Percentiles rank a stretch among this genome's conserved stretches.
Evolutionary conservation across 2,329 filamentous ascomycete genomes (phyloP).

Genomic region (Talaromyces amestolkiae): DNA sequence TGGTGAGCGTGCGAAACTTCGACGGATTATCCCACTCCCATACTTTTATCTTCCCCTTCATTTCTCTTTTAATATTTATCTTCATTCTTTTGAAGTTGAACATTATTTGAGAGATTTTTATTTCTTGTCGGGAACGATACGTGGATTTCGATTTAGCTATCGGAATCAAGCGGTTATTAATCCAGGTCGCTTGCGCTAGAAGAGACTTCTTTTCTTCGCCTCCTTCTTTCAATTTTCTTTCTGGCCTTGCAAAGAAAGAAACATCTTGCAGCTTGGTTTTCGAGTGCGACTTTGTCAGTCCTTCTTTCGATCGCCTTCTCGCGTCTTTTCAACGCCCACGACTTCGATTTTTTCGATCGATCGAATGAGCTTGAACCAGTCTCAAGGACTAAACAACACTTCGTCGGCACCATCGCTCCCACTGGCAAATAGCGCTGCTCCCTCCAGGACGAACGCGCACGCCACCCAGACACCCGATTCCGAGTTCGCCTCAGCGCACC

Average conservation of each 20-base stretch:
- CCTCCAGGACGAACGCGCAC: conserved; percentile 59
- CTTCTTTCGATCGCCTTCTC: conserved; percentile 18
- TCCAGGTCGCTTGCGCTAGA: conserved; percentile 3
- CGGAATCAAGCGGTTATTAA: neutral
- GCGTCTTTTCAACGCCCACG: conserved; percentile 30
- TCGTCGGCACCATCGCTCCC: conserved; percentile 37
- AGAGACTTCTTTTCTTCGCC: neutral
- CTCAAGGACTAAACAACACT: conserved; percentile 48
- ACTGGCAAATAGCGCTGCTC: conserved; percentile 48
- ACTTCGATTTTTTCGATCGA: conserved; percentile 27
- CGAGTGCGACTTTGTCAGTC: neutral
- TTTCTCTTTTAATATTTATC: conserved; percentile 6
- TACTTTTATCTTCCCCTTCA: neutral
- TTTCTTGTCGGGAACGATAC: neutral
- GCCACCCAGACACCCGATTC: conserved; percentile 59
- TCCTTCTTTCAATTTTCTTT: conserved; percentile 6
- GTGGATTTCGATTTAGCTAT: conserved; percentile 11
- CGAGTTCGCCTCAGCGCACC: conserved; percentile 50
- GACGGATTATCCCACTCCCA: conserved; percentile 1
- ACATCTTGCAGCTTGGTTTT: neutral
- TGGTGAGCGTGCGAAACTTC: conserved; percentile 7
- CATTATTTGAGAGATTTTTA: neutral
- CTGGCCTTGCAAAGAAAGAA: neutral
- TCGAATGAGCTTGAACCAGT: conserved; percentile 60
- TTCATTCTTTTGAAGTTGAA: conserved; percentile 3